These are phyloP conservation scores for Aspergillus conjunctus DNA, from an alignment of 495 filamentous ascomycete genomes.

Conservation along the genomic window DNA sequence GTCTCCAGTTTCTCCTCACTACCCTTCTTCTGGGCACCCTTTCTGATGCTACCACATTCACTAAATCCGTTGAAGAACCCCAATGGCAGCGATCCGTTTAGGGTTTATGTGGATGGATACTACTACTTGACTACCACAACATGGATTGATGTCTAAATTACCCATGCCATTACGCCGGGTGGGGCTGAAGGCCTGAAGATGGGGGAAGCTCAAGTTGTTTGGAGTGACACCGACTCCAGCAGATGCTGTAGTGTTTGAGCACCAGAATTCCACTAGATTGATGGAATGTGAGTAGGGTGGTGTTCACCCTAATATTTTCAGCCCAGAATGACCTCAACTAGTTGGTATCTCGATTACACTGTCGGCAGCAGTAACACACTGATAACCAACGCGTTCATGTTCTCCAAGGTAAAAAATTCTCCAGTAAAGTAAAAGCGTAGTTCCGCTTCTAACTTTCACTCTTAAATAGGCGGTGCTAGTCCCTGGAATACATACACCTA, in stretches of 20 bases:
- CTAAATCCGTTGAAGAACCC: slow-evolving; percentile 16
- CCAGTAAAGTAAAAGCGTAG: neutral
- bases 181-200: slow-evolving; percentile 48
- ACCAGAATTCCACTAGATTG: slow-evolving; percentile 51
- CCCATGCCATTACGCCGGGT: slow-evolving; percentile 48
- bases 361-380: slow-evolving; percentile 19
- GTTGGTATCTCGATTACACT: slow-evolving; percentile 26
- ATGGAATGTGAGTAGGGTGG: slow-evolving; percentile 33
- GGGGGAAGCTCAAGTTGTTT: slow-evolving; percentile 45
- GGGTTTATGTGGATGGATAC: slow-evolving; percentile 48
- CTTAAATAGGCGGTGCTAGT: slow-evolving; percentile 12
- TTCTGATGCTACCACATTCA: slow-evolving; percentile 9
- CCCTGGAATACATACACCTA: slow-evolving; percentile 19
- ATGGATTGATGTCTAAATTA: slow-evolving; percentile 51
- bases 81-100: slow-evolving; percentile 18
- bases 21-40: slow-evolving; percentile 6
- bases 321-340: neutral
- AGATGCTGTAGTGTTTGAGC: slow-evolving; percentile 53
- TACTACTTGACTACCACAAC: slow-evolving; percentile 54
- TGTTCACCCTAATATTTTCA: neutral
- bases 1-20: slow-evolving; percentile 5
- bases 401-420: slow-evolving; percentile 13
- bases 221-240: slow-evolving; percentile 35
- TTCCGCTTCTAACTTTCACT: slow-evolving; percentile 2
- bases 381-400: slow-evolving; percentile 23